Percentiles rank a stretch among this genome's conserved stretches.
phyloP scores from a whole-genome alignment of 305 asterid species.

The Fraxinus sp. region DNA sequence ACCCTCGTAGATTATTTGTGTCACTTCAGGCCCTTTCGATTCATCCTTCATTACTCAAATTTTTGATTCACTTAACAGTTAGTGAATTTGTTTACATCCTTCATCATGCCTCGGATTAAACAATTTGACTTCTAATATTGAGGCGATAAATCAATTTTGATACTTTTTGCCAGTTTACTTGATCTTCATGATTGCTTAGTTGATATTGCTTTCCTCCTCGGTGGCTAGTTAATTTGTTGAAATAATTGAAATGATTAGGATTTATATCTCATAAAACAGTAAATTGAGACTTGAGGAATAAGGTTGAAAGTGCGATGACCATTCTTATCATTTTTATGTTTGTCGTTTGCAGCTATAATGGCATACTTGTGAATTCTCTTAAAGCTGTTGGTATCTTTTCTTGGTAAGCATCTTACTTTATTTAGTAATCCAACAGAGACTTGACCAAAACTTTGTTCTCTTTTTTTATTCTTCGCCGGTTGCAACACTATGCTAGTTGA shows the following conservation, averaged over 20 bases:
- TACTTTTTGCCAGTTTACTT: slow-evolving; percentile 12
- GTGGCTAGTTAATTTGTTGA: slow-evolving; percentile 1
- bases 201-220: background rate
- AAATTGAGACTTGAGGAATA: background rate
- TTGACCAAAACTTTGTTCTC: slow-evolving; percentile 5
- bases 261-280: background rate
- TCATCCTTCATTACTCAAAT: background rate
- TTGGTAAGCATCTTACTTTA: slow-evolving; percentile 51
- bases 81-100: background rate
- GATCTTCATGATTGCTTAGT: background rate
- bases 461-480: background rate
- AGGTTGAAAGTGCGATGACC: background rate
- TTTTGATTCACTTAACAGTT: background rate
- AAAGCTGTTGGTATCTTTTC: slow-evolving; percentile 59
- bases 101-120: background rate
- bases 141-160: background rate
- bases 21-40: background rate
- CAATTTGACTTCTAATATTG: background rate
- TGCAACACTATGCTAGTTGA: background rate
- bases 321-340: slow-evolving; percentile 24
- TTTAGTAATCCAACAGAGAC: slow-evolving; percentile 13
- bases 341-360: slow-evolving; percentile 69
- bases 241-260: background rate
- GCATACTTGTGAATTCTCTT: slow-evolving; percentile 77
- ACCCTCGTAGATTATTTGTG: background rate